Percentiles rank a stretch among this genome's conserved stretches.
Conservation (phyloP, 306 rosid species). For the Vigna unguiculata region DNA sequence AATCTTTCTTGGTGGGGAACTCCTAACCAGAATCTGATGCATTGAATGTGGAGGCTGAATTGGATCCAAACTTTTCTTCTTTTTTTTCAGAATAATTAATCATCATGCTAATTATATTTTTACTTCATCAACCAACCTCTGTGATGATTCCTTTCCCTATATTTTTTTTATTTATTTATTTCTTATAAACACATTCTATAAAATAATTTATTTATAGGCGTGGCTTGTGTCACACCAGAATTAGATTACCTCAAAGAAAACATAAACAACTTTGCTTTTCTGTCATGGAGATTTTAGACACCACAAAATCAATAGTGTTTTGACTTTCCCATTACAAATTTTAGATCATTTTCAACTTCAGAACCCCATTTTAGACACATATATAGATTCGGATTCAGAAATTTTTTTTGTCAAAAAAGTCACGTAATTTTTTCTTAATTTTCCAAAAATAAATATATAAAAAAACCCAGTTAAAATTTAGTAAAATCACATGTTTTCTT, state of each 20-base stretch:
- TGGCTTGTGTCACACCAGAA: slow-evolving; percentile 11
- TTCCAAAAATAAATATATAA: too few species aligned
- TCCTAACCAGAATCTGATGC: slow-evolving; percentile 72
- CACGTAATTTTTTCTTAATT: too few species aligned
- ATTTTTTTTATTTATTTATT: not conserved
- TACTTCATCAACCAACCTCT: slow-evolving; percentile 47
- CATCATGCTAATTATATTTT: slow-evolving; percentile 26
- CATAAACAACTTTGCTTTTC: not conserved
- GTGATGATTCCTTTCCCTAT: slow-evolving; percentile 42
- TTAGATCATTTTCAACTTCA: not conserved
- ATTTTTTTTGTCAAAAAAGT: too few species aligned
- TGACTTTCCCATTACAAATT: slow-evolving; percentile 7
- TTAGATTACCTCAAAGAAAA: slow-evolving; percentile 1
- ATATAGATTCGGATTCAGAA: too few species aligned
- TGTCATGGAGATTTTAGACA: slow-evolving; percentile 34
- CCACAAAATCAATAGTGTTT: not conserved
- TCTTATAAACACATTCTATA: not conserved
- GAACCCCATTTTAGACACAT: not conserved
- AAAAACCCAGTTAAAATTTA: too few species aligned
- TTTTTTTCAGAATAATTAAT: slow-evolving; percentile 32
- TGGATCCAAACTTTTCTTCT: slow-evolving; percentile 43
- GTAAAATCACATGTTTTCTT: too few species aligned
- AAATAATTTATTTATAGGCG: slow-evolving; percentile 10
- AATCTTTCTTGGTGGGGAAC: slow-evolving; percentile 55
- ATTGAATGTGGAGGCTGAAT: slow-evolving; percentile 64